Evolutionary conservation across 192 early-diverging fungal species (phyloP), one percentile per base, ranked within the genome.

Genomic region (Podila horticola): DNA sequence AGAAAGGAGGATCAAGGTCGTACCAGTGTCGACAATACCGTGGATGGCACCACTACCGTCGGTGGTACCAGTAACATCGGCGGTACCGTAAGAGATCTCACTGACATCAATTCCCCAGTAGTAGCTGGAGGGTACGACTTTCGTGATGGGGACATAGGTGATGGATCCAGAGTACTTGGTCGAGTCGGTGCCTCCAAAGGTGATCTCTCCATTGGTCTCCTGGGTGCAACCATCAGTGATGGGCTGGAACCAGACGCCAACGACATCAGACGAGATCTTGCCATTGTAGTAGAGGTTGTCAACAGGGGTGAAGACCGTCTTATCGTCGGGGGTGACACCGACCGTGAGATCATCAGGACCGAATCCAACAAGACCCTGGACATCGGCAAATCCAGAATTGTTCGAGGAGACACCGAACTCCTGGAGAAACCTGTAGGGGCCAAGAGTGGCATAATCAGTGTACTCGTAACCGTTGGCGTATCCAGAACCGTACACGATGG

Each of bases 171-270:
- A 62, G 69, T 79, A 87, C 63, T 88, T 87, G n/a, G 67, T 50
- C 2, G 38, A 12, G 68, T 90, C 88, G 58, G 85, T 66, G 28
- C 90, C 88, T 36, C 86, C 87, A 74, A 91, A 83, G 34, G 75
- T 82, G 22, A 91, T 77, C 65, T 86, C 85, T 7, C 88, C 90
- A 34, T 75, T 67, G 49, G 85, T 70, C 31, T 65, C 71, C 63
- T 83, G 76, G 19, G 26, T 34, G 55, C 51, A 60, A 69, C 86
- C 75, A 64, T 69, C 67, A 50, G 36, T 68, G 68, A 71, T 64
- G 26, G 77, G 77, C 26, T 45, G 63, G 33, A 90, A 83, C 65
- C 87, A 88, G 66, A 90, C 87, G 31, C 75, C 84, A 61, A 90
- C 82, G 52, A 83, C 74, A 33, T 84, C 67, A 20, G 71, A 50